These are phyloP conservation scores for Acrocalymma vagum DNA, from an alignment of 2,329 filamentous ascomycete species.

Conservation along the genomic window DNA sequence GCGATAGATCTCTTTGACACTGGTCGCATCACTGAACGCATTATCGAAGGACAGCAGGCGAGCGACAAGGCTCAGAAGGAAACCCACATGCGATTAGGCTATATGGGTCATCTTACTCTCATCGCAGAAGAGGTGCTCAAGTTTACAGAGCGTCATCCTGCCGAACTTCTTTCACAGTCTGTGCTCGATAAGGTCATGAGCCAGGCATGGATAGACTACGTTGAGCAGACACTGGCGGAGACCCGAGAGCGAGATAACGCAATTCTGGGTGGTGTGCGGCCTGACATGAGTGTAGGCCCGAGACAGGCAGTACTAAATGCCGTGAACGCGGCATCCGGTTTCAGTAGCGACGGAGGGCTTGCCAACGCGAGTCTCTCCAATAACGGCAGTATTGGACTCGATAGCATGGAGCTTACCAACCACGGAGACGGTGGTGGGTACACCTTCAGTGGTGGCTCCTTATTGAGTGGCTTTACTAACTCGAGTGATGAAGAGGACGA, in stretches of 20 bases:
- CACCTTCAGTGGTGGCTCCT: slow-evolving; percentile 74
- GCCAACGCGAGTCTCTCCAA: slow-evolving; percentile 84
- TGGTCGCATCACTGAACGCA: slow-evolving; percentile 87
- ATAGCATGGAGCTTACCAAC: slow-evolving; percentile 72
- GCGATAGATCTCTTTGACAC: slow-evolving; percentile 93
- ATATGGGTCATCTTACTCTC: slow-evolving; percentile 97
- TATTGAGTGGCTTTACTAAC: slow-evolving; percentile 91
- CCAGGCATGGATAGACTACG: slow-evolving; percentile 91
- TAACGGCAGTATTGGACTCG: slow-evolving; percentile 60
- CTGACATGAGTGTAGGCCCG: slow-evolving; percentile 86
- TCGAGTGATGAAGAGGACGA: slow-evolving; percentile 97
- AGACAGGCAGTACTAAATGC: slow-evolving; percentile 72
- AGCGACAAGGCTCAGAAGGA: slow-evolving; percentile 86
- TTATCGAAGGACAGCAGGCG: slow-evolving; percentile 86
- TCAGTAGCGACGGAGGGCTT: slow-evolving; percentile 61
- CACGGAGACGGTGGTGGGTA: slow-evolving; percentile 75
- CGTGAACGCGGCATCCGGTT: slow-evolving; percentile 64
- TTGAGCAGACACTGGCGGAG: slow-evolving; percentile 90
- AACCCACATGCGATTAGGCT: slow-evolving; percentile 90
- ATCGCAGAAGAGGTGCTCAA: slow-evolving; percentile 99
- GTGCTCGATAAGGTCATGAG: slow-evolving; percentile 91
- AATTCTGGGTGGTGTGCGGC: slow-evolving; percentile 93
- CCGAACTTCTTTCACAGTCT: slow-evolving; percentile 82
- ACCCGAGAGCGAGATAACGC: slow-evolving; percentile 96
- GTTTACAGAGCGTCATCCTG: slow-evolving; percentile 92